Percentiles rank a stretch among this genome's conserved stretches.
Evolutionary conservation across 495 filamentous ascomycete species (phyloP).

Genomic region (Hypoxylon lienhwacheense): DNA sequence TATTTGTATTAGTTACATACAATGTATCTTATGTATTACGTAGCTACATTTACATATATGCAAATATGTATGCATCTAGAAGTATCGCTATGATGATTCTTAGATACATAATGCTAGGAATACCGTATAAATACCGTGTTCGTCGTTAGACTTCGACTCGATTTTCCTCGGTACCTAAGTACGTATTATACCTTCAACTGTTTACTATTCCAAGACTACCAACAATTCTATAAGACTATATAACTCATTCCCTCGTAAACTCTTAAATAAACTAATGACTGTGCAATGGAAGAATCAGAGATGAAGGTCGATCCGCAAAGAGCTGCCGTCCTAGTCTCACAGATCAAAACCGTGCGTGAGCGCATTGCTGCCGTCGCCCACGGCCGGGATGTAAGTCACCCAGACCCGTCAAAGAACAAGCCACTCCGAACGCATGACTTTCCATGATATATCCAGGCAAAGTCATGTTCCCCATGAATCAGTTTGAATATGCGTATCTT

Average conservation of each 20-base stretch:
- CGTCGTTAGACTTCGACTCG: too few relatives aligned
- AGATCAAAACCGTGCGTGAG: slow-evolving; percentile 51
- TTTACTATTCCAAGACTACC: slow-evolving; percentile 1
- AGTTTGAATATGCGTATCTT: not conserved
- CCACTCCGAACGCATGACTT: too few relatives aligned
- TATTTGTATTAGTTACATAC: too few relatives aligned
- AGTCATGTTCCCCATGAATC: too few relatives aligned
- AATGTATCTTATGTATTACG: too few relatives aligned
- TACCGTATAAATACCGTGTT: too few relatives aligned
- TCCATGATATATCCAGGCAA: too few relatives aligned
- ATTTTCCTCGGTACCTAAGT: not conserved
- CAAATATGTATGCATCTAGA: too few relatives aligned
- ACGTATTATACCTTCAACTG: not conserved
- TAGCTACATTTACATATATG: too few relatives aligned
- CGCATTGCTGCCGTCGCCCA: slow-evolving; percentile 49
- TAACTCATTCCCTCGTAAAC: not conserved
- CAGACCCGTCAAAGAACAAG: not conserved
- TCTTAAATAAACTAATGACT: slow-evolving; percentile 15
- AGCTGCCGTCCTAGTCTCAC: slow-evolving; percentile 50
- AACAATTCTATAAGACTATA: not conserved
- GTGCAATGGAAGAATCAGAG: slow-evolving; percentile 44
- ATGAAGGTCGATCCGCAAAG: slow-evolving; percentile 58
- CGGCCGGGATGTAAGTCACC: slow-evolving; percentile 48
- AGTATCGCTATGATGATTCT: too few relatives aligned
- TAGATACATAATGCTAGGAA: too few relatives aligned